Evolutionary conservation across 805 yeast genomes (phyloP).

Genomic region (Ogataea paraovalis): DNA sequence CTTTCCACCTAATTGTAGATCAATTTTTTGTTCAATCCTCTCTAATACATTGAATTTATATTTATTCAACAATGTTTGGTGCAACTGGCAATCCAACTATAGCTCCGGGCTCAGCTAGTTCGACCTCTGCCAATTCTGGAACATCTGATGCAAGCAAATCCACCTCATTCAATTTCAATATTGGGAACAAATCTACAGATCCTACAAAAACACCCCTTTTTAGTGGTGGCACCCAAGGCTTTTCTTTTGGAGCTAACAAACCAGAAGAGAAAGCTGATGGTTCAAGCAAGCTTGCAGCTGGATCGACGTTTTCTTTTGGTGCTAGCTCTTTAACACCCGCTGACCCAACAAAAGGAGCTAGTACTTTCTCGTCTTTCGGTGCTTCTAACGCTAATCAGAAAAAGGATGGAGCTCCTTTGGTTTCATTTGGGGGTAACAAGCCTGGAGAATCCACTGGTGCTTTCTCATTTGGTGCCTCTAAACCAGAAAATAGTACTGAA

Average conservation of each 20-base stretch:
- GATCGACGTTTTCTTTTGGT: not conserved
- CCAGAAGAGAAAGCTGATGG: not conserved
- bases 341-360: too few relatives aligned
- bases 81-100: not conserved
- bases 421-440: not conserved
- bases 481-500: not conserved
- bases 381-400: conserved; percentile 1
- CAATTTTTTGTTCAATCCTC: too few relatives aligned
- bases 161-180: not conserved
- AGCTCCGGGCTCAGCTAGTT: not conserved
- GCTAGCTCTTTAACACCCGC: too few relatives aligned
- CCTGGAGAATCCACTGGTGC: conserved; percentile 1
- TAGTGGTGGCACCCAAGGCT: not conserved
- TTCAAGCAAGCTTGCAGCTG: not conserved
- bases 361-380: conserved; percentile 4
- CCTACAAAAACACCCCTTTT: not conserved
- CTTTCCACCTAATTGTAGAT: too few relatives aligned
- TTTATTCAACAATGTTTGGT: not conserved
- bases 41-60: not conserved
- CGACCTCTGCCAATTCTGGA: not conserved
- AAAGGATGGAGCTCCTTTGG: not conserved
- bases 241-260: not conserved
- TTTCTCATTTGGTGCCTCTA: not conserved
- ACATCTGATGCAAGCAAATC: not conserved
- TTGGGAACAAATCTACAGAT: not conserved